Base-by-base conservation (phyloP, 2,329 filamentous ascomycete genomes). In the Chaetomium strumarium region DNA sequence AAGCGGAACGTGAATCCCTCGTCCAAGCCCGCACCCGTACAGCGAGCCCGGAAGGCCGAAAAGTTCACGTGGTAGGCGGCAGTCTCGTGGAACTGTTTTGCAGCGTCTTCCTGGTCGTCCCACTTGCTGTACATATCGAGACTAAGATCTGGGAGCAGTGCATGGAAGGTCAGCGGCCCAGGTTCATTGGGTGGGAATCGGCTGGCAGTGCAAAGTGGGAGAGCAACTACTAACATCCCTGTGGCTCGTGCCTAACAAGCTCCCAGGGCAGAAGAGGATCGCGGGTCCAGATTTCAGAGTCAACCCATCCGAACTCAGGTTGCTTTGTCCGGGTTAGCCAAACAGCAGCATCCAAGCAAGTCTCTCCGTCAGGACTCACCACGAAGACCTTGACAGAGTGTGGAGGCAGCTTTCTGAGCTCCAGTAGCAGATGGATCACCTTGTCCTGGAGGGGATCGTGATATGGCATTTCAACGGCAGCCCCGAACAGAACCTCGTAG, bases 391-490 rank as follows among this genome's bases (percentile, higher is more conserved):
- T 54, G 37, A 39, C 43, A 10, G 19, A 2, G 6, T 17, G 52
- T 6, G 31, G 10, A 29, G 43, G 47, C 2, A 54, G 19, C 13
- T 47, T 39, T 13, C 36, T 24, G 9, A 51, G 33, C 17, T 42
- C 52, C n/a, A 30, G 13, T 6, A 51, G 40, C 2, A 54, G 38
- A n/a, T 47, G 34, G 19, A 54, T 16, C 5, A 47, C 5, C 31
- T 51, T 51, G 29, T 43, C 38, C 19, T 54, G 47, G n/a, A 20
- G 14, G 1, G 52, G 43, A 14, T 54, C 52, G 12, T 51, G 33
- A n/a, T 54, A 54, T 13, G 17, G 38, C n/a, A 36, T 34, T 5
- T 10, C 6, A 5, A 37, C n/a, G 20, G 44, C 20, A 8, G 14
- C 14, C 13, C 5, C 1, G 17, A 50, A 47, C 10, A 50, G 14